Base-by-base conservation (phyloP, 1,284 basidiomycete genomes). In the Apiotrichum sp. region DNA sequence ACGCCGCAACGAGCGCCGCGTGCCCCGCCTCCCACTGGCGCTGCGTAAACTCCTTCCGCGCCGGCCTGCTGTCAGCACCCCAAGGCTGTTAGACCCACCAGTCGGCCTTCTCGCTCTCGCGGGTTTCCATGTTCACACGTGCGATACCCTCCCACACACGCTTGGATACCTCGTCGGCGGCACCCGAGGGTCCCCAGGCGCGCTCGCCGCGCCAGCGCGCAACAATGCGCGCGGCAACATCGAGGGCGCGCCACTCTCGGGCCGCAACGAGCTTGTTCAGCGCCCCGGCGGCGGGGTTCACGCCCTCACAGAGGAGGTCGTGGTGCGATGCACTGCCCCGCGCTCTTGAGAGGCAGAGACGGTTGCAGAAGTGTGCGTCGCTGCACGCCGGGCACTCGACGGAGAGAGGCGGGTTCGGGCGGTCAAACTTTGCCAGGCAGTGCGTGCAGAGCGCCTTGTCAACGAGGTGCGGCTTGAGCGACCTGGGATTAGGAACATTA, bases 331-430 rank as follows among this genome's bases (percentile, higher is more conserved):
- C 80, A 4, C 66, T 61, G 0, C 83, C 81, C 16, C 85, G 82
- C 1, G 66, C 59, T 52, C 67, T 63, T 6, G 80, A 71, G 13
- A 83, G 80, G 68, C 90, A 93, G 1, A 88, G 80, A 3, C 86
- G 81, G 61, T 84, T 88, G 77, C 90, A 93, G 77, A 90, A 93
- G 41, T 83, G 78, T 7, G 83, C 82, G 11, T 81, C 78, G 64
- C 53, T 35, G 56, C 72, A 74, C 16, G 57, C 41, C 1, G 56
- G 56, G 53, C 72, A 74, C n/a, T 63, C 50, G 34, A 65, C 59
- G 13, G 64, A 60, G 3, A 66, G 39, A 0, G 64, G 60, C 14
- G 70, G 69, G 31, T 50, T 56, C 4, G 63, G 62, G 31, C 43
- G 50, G 3, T 56, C 36, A 60, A 69, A 73, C 34, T 67, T 34